Conservation (phyloP, 345 rosid species). For the Firmiana major region DNA sequence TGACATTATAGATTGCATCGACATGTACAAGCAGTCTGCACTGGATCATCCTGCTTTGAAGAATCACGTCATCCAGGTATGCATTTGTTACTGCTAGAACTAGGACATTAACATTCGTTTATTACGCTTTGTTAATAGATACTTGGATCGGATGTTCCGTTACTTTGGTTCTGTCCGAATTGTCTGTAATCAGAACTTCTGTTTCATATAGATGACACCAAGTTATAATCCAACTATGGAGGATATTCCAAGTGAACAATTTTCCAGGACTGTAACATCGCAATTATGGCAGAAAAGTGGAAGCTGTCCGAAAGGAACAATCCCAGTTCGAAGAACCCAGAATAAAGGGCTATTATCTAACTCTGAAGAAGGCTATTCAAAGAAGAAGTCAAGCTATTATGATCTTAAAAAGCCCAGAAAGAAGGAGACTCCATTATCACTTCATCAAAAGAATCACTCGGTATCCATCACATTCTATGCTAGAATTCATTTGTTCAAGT, state of each 20-base stretch:
- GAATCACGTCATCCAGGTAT: constrained; percentile 47
- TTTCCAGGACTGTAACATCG: constrained; percentile 15
- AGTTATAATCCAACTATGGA: constrained; percentile 21
- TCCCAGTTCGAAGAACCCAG: constrained; percentile 37
- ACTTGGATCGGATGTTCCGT: neutral
- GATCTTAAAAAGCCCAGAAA: neutral
- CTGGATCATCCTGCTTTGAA: constrained; percentile 46
- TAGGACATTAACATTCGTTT: neutral
- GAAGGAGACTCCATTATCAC: constrained; percentile 16
- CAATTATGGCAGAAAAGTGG: constrained; percentile 48
- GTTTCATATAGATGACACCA: constrained; percentile 34
- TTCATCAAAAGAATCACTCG: constrained; percentile 41
- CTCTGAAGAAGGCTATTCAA: neutral
- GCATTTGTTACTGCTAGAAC: neutral
- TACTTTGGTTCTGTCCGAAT: neutral
- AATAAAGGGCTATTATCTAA: neutral
- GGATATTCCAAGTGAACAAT: neutral
- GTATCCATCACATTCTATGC: constrained; percentile 16
- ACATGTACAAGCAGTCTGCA: constrained; percentile 46
- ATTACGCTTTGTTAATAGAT: neutral
- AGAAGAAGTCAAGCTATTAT: neutral
- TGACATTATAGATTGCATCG: constrained; percentile 47
- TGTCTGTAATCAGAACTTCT: neutral
- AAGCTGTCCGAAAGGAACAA: constrained; percentile 45
- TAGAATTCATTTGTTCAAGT: neutral